Percentiles rank a stretch among this genome's conserved stretches.
Conservation (phyloP, 495 filamentous ascomycete species). For the Choiromyces venosus region DNA sequence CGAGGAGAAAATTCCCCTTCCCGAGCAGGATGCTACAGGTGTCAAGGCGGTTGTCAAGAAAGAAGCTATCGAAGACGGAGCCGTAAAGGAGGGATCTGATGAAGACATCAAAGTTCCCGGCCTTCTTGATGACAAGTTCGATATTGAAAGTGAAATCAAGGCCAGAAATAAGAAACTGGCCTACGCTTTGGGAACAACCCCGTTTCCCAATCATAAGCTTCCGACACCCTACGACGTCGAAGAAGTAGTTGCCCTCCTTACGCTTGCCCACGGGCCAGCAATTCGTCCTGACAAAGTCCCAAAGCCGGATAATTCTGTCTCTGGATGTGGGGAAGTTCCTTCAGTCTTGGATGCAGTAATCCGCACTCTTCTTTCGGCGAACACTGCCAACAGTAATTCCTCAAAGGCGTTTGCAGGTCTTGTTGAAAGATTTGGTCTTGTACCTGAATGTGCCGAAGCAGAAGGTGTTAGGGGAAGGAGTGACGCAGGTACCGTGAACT, state of each 20-base stretch:
- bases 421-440: conserved; percentile 61
- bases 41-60: not conserved
- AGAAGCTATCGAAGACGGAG: not conserved
- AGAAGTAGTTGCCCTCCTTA: conserved; percentile 65
- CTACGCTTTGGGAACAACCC: conserved; percentile 42
- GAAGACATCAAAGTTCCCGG: not conserved
- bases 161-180: conserved; percentile 12
- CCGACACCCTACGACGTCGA: conserved; percentile 70
- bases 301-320: conserved; percentile 66
- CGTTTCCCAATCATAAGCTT: conserved; percentile 62
- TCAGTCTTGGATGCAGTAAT: conserved; percentile 79
- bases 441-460: conserved; percentile 46
- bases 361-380: conserved; percentile 48
- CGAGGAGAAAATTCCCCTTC: not conserved
- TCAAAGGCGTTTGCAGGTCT: conserved; percentile 62
- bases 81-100: not conserved
- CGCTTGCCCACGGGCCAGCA: conserved; percentile 60
- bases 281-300: conserved; percentile 63
- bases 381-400: conserved; percentile 36
- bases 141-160: not conserved
- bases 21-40: not conserved
- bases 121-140: not conserved
- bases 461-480: conserved; percentile 46
- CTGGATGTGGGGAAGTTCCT: conserved; percentile 91
- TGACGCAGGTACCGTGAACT: conserved; percentile 65